Evolutionary conservation across 2,329 filamentous ascomycete species (phyloP).

Genomic region (Arthrobotrys pseudoclavata): DNA sequence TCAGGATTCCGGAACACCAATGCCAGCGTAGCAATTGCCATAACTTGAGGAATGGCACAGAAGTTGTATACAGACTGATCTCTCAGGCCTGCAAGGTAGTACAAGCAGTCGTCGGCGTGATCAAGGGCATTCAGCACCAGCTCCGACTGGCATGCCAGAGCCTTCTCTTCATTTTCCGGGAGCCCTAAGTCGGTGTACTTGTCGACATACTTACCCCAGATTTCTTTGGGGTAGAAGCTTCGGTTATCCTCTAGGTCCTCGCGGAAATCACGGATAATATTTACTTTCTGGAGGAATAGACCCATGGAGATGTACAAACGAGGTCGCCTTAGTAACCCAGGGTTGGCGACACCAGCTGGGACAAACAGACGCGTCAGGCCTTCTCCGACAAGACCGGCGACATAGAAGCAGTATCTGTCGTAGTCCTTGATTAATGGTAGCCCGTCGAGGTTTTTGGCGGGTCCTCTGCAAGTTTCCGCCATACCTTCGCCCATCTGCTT

Average conservation of each 20-base stretch:
- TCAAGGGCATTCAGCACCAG: slow-evolving; percentile 92
- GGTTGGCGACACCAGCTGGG: slow-evolving; percentile 86
- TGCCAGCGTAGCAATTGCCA: slow-evolving; percentile 96
- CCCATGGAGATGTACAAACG: slow-evolving; percentile 95
- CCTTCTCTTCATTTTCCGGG: slow-evolving; percentile 80
- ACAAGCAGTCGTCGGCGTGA: slow-evolving; percentile 92
- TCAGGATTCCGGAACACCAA: slow-evolving; percentile 90
- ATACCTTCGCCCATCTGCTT: slow-evolving; percentile 97
- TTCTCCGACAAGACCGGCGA: slow-evolving; percentile 97
- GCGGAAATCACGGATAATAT: slow-evolving; percentile 95
- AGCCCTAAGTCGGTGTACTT: slow-evolving; percentile 92
- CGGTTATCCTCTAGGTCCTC: slow-evolving; percentile 91
- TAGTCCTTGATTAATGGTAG: slow-evolving; percentile 89
- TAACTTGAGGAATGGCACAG: slow-evolving; percentile 93
- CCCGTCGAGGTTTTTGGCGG: slow-evolving; percentile 82
- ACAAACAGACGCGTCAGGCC: slow-evolving; percentile 92
- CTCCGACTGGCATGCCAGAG: slow-evolving; percentile 87
- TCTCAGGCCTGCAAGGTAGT: slow-evolving; percentile 93
- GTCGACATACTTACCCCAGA: slow-evolving; percentile 95
- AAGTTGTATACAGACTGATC: slow-evolving; percentile 99
- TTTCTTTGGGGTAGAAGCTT: slow-evolving; percentile 93
- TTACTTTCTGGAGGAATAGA: slow-evolving; percentile 96
- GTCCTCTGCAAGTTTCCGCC: slow-evolving; percentile 92
- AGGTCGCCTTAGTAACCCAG: slow-evolving; percentile 81
- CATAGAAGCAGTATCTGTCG: slow-evolving; percentile 97